These are phyloP conservation scores for Solanum sparsipilum DNA, from an alignment of 257 asterid genomes.

Conservation along the genomic window DNA sequence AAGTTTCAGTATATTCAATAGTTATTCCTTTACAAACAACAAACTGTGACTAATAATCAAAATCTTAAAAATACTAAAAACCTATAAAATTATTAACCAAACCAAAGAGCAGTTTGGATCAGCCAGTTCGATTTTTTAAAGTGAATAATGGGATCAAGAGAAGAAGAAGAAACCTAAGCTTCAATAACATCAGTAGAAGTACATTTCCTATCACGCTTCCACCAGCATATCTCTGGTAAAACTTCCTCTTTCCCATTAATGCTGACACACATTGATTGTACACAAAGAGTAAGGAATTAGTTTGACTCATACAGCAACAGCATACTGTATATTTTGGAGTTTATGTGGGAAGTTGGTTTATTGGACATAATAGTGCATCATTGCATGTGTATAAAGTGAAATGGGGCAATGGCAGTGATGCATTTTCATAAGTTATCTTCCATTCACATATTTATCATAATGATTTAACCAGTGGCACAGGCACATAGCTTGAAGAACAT, in stretches of 20 bases:
- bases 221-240: neutral
- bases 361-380: neutral
- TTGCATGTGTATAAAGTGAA: neutral
- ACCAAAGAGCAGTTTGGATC: neutral
- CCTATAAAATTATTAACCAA: neutral
- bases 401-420: neutral
- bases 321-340: neutral
- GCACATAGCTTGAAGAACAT: neutral
- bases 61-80: neutral
- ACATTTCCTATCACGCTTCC: neutral
- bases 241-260: neutral
- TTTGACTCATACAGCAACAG: neutral
- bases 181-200: neutral
- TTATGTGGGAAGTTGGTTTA: neutral
- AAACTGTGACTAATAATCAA: neutral
- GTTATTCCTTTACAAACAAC: neutral
- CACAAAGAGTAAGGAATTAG: neutral
- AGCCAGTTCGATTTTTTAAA: neutral
- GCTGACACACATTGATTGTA: neutral
- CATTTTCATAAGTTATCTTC: neutral
- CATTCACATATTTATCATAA: neutral
- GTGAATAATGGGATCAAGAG: neutral
- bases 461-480: neutral
- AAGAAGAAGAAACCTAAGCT: neutral
- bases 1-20: neutral